phyloP scores from a whole-genome alignment of 306 rosid species.

The Rubus idaeus region DNA sequence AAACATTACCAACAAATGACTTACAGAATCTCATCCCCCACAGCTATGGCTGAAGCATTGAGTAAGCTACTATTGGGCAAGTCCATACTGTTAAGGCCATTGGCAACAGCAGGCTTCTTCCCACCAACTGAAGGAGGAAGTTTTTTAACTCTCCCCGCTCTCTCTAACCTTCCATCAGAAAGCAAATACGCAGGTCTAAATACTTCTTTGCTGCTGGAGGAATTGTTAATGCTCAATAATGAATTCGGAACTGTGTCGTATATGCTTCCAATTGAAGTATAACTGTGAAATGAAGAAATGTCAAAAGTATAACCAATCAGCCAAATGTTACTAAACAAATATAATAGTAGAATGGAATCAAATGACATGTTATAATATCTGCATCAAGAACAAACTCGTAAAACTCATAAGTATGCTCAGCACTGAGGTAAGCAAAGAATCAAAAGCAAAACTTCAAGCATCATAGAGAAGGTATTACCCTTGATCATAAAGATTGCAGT shows the following conservation, averaged over 20 bases:
- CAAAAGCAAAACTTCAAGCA: background rate
- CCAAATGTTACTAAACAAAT: conserved; percentile 11
- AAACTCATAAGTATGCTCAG: background rate
- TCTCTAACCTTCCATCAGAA: conserved; percentile 87
- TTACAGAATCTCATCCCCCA: conserved; percentile 98
- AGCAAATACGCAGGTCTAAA: conserved; percentile 91
- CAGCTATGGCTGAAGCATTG: conserved; percentile 70
- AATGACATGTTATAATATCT: background rate
- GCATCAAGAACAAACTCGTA: background rate
- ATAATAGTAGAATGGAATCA: conserved; percentile 1
- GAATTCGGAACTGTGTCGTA: conserved; percentile 89
- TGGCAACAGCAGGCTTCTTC: conserved; percentile 43
- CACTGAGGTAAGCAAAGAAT: conserved; percentile 1
- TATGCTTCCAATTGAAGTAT: conserved; percentile 90
- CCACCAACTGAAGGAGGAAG: conserved; percentile 43
- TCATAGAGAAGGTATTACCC: conserved; percentile 61
- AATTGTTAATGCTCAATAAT: conserved; percentile 48
- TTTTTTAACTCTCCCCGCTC: conserved; percentile 90
- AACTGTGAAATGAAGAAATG: conserved; percentile 49
- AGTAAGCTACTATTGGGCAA: conserved; percentile 57
- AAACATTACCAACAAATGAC: conserved; percentile 40
- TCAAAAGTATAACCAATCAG: conserved; percentile 5
- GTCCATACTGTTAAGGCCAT: conserved; percentile 50
- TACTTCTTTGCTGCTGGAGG: conserved; percentile 40
- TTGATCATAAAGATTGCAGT: conserved; percentile 95